Conservation (phyloP, 495 filamentous ascomycete genomes). For the Ramalina intermedia region DNA sequence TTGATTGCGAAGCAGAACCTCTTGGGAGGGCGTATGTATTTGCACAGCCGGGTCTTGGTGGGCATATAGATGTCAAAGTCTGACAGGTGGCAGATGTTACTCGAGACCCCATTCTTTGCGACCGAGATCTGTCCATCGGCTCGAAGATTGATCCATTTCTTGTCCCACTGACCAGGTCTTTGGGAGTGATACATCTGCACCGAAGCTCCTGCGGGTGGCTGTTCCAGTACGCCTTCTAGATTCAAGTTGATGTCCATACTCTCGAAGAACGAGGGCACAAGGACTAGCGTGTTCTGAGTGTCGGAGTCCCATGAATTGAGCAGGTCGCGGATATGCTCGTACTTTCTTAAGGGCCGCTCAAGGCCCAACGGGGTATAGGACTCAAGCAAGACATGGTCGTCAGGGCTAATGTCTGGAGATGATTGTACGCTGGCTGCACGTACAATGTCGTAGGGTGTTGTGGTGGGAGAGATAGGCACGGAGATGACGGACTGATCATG, state of each 20-base stretch:
- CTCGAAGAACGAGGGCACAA: constrained; percentile 37
- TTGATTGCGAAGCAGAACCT: constrained; percentile 78
- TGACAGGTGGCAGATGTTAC: constrained; percentile 69
- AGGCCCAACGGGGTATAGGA: constrained; percentile 61
- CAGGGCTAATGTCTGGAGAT: constrained; percentile 41
- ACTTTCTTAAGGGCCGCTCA: constrained; percentile 68
- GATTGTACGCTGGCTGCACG: constrained; percentile 39
- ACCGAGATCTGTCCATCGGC: constrained; percentile 61
- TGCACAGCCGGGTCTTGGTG: constrained; percentile 44
- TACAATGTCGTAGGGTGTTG: constrained; percentile 60
- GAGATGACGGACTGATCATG: constrained; percentile 46
- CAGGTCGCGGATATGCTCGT: constrained; percentile 76
- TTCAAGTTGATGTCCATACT: constrained; percentile 35
- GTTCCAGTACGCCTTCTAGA: constrained; percentile 35
- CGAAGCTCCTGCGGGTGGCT: constrained; percentile 46
- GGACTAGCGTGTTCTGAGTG: constrained; percentile 49
- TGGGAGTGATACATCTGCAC: constrained; percentile 70
- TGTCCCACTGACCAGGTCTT: constrained; percentile 70
- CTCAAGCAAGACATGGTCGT: constrained; percentile 57
- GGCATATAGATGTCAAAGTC: constrained; percentile 90
- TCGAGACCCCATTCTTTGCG: constrained; percentile 57
- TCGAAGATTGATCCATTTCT: constrained; percentile 62
- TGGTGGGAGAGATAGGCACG: constrained; percentile 56
- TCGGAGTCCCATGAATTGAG: constrained; percentile 87
- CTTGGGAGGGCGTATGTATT: constrained; percentile 57